phyloP scores from a whole-genome alignment of 2,329 filamentous ascomycete species.

The Beauveria sp. region DNA sequence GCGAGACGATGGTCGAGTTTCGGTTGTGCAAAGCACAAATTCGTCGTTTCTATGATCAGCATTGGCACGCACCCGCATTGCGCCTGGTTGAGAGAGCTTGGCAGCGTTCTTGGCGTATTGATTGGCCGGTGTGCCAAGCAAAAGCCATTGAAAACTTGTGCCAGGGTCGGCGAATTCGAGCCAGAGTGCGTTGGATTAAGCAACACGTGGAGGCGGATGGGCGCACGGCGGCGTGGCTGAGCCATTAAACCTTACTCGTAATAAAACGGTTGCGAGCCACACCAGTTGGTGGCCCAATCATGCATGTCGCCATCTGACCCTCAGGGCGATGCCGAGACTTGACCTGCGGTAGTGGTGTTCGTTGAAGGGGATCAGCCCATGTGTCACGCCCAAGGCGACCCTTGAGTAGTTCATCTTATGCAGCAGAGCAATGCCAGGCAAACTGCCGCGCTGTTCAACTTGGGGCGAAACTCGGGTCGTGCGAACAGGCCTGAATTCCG shows the following conservation, averaged over 20 bases:
- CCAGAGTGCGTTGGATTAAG: not conserved
- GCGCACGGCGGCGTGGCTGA: not conserved
- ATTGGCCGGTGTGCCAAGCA: not conserved
- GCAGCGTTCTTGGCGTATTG: slow-evolving; percentile 1
- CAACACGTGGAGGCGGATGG: slow-evolving; percentile 3
- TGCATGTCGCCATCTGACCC: not conserved
- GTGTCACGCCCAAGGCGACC: not conserved
- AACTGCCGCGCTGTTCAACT: not conserved
- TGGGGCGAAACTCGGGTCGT: not conserved
- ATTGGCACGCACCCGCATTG: slow-evolving; percentile 3
- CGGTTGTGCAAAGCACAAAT: not conserved
- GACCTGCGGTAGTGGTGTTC: not conserved
- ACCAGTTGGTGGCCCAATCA: not conserved
- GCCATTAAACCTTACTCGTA: slow-evolving; percentile 5
- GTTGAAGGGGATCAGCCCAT: not conserved
- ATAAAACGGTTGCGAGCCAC: slow-evolving; percentile 2
- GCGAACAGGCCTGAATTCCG: not conserved
- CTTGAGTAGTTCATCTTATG: not conserved
- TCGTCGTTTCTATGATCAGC: not conserved
- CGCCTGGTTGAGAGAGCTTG: slow-evolving; percentile 2
- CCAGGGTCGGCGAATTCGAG: not conserved
- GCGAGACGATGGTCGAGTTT: not conserved
- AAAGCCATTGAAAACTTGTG: not conserved
- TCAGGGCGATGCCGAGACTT: not conserved
- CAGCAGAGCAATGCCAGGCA: not conserved